Evolutionary conservation across 352 stramenopile species (phyloP).

Genomic region (Globisporangium nunn): DNA sequence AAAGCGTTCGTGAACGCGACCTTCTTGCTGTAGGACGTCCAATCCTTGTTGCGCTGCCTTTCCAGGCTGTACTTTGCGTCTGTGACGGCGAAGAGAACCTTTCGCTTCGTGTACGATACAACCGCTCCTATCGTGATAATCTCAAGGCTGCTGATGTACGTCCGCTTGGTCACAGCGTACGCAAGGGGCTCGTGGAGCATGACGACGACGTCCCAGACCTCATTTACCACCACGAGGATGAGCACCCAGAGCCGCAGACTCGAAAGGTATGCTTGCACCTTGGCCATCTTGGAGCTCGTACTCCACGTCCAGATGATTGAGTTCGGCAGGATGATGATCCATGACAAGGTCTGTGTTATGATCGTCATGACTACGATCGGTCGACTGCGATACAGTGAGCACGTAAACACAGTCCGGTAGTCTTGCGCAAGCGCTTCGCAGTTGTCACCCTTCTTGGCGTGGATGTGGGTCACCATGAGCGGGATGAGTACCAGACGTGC

Average conservation of each 20-base stretch:
- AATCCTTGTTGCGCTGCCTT: conserved; percentile 21
- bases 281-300: conserved; percentile 18
- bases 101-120: conserved; percentile 9
- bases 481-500: conserved; percentile 24
- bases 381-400: conserved; percentile 43
- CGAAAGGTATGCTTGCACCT: conserved; percentile 36
- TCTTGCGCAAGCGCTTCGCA: conserved; percentile 8
- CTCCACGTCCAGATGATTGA: conserved; percentile 40
- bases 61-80: conserved; percentile 26
- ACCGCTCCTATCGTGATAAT: conserved; percentile 22
- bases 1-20: conserved; percentile 29
- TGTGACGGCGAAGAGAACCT: conserved; percentile 16
- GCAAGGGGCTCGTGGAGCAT: conserved; percentile 24
- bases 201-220: conserved; percentile 22
- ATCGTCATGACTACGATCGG: conserved; percentile 32
- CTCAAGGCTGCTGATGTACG: conserved; percentile 28
- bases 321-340: conserved; percentile 39
- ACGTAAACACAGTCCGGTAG: conserved; percentile 39
- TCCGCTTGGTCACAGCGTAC: conserved; percentile 25
- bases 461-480: background rate
- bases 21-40: conserved; percentile 15
- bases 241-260: conserved; percentile 25
- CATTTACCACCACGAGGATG: conserved; percentile 25
- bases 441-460: background rate
- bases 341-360: conserved; percentile 37